Conservation (phyloP, 2,329 filamentous ascomycete species). For the Dendryphion nanum region DNA sequence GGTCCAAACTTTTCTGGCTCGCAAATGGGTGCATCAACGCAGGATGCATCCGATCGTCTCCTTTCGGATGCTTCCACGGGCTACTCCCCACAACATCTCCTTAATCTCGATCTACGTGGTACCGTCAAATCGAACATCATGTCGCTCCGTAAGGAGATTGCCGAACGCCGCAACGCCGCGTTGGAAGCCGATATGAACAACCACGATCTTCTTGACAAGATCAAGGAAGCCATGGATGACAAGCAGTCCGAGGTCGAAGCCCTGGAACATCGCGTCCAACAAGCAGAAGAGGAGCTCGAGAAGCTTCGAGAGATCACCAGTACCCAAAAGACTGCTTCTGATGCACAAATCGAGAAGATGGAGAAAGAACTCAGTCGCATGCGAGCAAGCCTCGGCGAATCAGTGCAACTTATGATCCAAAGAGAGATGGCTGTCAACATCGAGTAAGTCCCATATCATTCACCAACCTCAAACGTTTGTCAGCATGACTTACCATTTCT, state of each 20-base stretch:
- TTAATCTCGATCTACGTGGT: slow-evolving; percentile 85
- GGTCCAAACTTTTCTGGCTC: slow-evolving; percentile 67
- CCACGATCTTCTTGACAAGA: slow-evolving; percentile 87
- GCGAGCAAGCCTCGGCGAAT: slow-evolving; percentile 78
- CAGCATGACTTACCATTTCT: not conserved
- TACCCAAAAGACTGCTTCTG: slow-evolving; percentile 82
- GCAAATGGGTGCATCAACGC: slow-evolving; percentile 47
- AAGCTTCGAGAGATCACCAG: slow-evolving; percentile 84
- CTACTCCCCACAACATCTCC: slow-evolving; percentile 83
- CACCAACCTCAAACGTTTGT: not conserved
- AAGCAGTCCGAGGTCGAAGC: slow-evolving; percentile 91
- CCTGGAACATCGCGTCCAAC: slow-evolving; percentile 80
- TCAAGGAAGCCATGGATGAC: slow-evolving; percentile 96
- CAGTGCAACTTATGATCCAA: slow-evolving; percentile 88
- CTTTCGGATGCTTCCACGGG: slow-evolving; percentile 79
- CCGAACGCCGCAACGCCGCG: slow-evolving; percentile 77
- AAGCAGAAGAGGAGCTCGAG: slow-evolving; percentile 90
- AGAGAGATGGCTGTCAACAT: slow-evolving; percentile 95
- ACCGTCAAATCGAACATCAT: slow-evolving; percentile 77
- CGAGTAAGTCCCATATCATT: slow-evolving; percentile 61
- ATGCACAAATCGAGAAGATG: slow-evolving; percentile 97
- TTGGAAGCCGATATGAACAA: slow-evolving; percentile 93
- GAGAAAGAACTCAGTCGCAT: slow-evolving; percentile 97
- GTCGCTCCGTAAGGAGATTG: slow-evolving; percentile 80
- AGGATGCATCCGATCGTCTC: slow-evolving; percentile 65